Evolutionary conservation across 2,329 filamentous ascomycete genomes (phyloP).

Genomic region (Coniochaeta sp.): DNA sequence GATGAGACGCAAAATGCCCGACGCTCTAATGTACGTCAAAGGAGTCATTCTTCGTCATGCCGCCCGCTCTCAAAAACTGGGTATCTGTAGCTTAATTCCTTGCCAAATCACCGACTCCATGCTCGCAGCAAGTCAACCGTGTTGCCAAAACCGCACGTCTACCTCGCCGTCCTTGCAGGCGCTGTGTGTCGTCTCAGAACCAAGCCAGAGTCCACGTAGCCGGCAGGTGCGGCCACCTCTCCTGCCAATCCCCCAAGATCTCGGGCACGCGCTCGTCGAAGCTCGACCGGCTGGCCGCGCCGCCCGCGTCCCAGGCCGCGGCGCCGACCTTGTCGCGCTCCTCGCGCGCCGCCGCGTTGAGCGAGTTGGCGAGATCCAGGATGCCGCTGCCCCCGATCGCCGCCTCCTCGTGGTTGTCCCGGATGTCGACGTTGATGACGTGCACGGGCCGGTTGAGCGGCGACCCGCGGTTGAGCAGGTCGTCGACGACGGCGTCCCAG

Average conservation of each 20-base stretch:
- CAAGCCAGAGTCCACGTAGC: constrained; percentile 92
- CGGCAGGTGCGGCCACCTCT: constrained; percentile 85
- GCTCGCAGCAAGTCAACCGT: not conserved
- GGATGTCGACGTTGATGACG: constrained; percentile 97
- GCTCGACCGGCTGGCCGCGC: constrained; percentile 57
- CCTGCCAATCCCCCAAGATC: constrained; percentile 87
- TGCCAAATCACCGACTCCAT: not conserved
- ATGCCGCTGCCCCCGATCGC: constrained; percentile 86
- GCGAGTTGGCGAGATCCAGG: constrained; percentile 75
- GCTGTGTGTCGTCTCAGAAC: constrained; percentile 51
- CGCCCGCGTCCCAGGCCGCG: constrained; percentile 62
- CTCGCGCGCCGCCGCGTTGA: constrained; percentile 74
- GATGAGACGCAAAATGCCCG: not conserved
- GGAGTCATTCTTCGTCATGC: not conserved
- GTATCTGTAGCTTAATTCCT: not conserved
- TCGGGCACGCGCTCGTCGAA: constrained; percentile 95
- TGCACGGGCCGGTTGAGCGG: constrained; percentile 90
- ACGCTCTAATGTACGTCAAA: not conserved
- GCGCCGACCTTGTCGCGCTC: constrained; percentile 63
- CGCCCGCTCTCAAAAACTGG: not conserved
- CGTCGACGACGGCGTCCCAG: constrained; percentile 96
- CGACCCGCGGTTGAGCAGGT: constrained; percentile 77
- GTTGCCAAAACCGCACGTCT: not conserved
- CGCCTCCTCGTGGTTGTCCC: constrained; percentile 96
- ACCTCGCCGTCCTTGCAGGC: not conserved